Evolutionary conservation across 2,329 filamentous ascomycete genomes (phyloP), one percentile per base, ranked within the genome.

Genomic region (Fusarium sp.): DNA sequence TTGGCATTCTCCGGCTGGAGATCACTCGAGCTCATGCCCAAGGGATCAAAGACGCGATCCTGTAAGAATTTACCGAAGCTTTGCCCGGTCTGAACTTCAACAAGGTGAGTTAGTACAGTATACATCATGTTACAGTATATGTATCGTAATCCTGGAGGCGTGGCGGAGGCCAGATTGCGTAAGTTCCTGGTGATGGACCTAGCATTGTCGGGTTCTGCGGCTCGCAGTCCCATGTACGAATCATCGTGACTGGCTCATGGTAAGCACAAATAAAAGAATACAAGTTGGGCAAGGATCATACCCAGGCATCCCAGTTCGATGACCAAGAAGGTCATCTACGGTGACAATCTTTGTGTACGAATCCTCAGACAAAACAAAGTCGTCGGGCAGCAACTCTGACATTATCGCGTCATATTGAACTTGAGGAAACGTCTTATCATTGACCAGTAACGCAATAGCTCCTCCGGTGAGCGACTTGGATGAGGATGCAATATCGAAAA

Each of bases 101-200:
- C 32, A 1, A 65, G 30, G 24, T 65, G 37, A 0, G 62, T 65
- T 11, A 51, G 26, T 7, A 32, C 43, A 1, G 62, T 65, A 26
- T 65, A 65, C 60, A 65, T 65, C 43, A 65, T 65, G 20, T 65
- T 65, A 14, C 60, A 65, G 22, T 65, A 65, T 3, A 59, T 24
- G 6, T 65, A 65, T 3, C 32, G 43, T 8, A 37, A 41, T 15
- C 60, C 35, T 0, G 56, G 26, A 26, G 47, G 43, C 5, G 32
- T 53, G 22, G 53, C 33, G 7, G 41, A 17, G 11, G 53, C 53
- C 7, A 65, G 43, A 4, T 65, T 59, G 19, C 60, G 48, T 4
- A 65, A 10, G 14, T 65, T 65, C 17, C 53, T 32, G 0, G 60
- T 53, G 6, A 65, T 53, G 10, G 60, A 65, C 0, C 3, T 22